These are phyloP conservation scores for Kwoniella dejecticola DNA, from an alignment of 768 basidiomycete species.

Conservation along the genomic window DNA sequence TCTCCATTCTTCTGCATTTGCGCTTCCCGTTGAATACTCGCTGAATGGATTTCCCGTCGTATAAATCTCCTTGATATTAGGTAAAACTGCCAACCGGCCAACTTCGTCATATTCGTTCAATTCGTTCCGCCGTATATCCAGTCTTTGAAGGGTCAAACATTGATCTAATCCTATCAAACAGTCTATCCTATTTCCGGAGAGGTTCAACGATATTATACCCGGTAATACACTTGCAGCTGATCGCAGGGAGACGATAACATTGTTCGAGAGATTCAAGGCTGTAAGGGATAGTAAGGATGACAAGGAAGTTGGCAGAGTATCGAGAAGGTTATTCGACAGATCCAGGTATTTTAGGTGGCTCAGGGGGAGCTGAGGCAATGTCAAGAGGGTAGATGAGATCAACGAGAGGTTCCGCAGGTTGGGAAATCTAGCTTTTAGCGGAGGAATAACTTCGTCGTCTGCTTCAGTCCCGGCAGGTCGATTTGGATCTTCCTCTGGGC, in stretches of 20 bases:
- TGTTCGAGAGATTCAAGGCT: slow-evolving; percentile 93
- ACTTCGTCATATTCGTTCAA: slow-evolving; percentile 83
- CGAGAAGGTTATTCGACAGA: slow-evolving; percentile 85
- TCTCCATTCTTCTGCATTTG: slow-evolving; percentile 68
- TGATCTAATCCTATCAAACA: slow-evolving; percentile 94
- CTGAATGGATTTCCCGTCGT: slow-evolving; percentile 78
- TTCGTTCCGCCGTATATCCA: slow-evolving; percentile 78
- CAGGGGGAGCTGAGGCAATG: slow-evolving; percentile 40
- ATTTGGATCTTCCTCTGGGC: not conserved
- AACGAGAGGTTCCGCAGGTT: slow-evolving; percentile 47
- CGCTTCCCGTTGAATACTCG: not conserved
- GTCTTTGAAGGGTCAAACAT: slow-evolving; percentile 75
- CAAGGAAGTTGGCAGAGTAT: slow-evolving; percentile 79
- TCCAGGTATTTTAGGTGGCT: slow-evolving; percentile 73
- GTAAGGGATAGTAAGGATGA: slow-evolving; percentile 73
- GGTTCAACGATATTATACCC: slow-evolving; percentile 73
- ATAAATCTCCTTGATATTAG: slow-evolving; percentile 78
- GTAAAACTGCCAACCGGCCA: slow-evolving; percentile 75
- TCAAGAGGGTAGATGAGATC: slow-evolving; percentile 37
- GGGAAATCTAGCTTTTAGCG: slow-evolving; percentile 22
- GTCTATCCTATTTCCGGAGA: slow-evolving; percentile 83
- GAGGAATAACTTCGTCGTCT: not conserved
- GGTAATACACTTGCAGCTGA: slow-evolving; percentile 82
- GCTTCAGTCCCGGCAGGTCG: not conserved
- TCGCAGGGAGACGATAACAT: slow-evolving; percentile 96